A percentile compares a stretch with the other conserved stretches of the same genome.
These are phyloP conservation scores for Dactylorhiza incarnata DNA, from an alignment of 106 monocot species.

Conservation along the genomic window DNA sequence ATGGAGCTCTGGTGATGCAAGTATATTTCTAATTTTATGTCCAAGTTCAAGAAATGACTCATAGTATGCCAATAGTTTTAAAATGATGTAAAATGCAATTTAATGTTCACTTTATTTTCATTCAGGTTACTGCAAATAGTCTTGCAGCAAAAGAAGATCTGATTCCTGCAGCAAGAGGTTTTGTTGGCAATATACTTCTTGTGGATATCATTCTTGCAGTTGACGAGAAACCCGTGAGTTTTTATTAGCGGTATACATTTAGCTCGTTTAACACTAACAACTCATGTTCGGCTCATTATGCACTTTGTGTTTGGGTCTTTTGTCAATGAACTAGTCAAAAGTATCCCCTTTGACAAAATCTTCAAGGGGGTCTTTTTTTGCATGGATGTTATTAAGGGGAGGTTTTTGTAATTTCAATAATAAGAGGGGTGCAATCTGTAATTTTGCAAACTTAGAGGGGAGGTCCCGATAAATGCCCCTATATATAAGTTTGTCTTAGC, in stretches of 20 bases:
- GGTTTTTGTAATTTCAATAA: no score
- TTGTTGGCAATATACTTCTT: conserved; percentile 80
- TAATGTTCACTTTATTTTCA: not conserved
- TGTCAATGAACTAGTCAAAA: no score
- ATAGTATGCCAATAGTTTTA: not conserved
- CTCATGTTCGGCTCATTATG: no score
- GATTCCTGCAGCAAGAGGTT: conserved; percentile 71
- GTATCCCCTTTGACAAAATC: no score
- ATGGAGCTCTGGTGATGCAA: conserved; percentile 81
- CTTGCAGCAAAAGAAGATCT: conserved; percentile 79
- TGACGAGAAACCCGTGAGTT: conserved; percentile 68
- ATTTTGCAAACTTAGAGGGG: no score
- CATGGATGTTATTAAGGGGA: no score
- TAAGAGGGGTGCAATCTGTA: no score
- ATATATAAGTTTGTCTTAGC: not conserved
- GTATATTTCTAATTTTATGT: conserved; percentile 16
- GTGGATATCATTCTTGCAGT: conserved; percentile 75
- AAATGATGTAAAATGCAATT: not conserved
- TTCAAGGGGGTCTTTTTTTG: no score
- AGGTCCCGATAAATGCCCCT: no score
- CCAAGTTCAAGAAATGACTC: not conserved
- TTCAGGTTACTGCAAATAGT: conserved; percentile 60
- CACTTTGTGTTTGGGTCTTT: no score
- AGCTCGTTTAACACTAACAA: no score
- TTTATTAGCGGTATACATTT: not conserved